Evolutionary conservation across 345 rosid species (phyloP), one percentile per base, ranked within the genome.

Genomic region (Pistacia integerrima): DNA sequence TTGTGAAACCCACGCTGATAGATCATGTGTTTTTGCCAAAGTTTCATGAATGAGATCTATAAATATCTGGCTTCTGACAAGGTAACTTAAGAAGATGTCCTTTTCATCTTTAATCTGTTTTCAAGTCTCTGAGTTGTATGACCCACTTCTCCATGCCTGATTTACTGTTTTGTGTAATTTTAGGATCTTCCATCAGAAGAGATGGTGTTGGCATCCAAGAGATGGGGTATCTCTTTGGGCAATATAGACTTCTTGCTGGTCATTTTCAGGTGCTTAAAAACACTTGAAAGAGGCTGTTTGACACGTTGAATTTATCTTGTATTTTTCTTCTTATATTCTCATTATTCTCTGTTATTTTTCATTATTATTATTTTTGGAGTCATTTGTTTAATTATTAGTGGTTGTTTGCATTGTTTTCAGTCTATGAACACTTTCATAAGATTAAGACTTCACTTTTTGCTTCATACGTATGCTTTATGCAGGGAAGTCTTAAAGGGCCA

Each of bases 111-210:
- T 73, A n/a, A 67, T 22, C 58, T 64, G 52, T 72, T 69, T 55
- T 41, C 0, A 28, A 56, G 46, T 44, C 60, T 82, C 51, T 74
- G 64, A 55, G 74, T 52, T 49, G 68, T 66, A n/a, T 44, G 46
- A 73, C 48, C n/a, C 35, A 44, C 14, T 64, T 64, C 33, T 22
- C 49, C 62, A n/a, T 49, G 8, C 62, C 65, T 74, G 56, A 64
- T 73, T 68, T 74, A 30, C 71, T 73, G 14, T 58, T 64, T 68
- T 69, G 58, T 73, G 13, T 57, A 59, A 58, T 41, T 54, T 36
- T 79, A 96, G 99, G 99, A 96, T 78, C 94, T 96, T 78, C 99
- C 98, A 17, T 90, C 97, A 74, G 98, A 96, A 86, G 99, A 96
- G 72, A 93, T 92, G 91, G 99, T 82, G 97, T 96, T 67, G 97